Evolutionary conservation across 108 stramenopile genomes (phyloP), one percentile per base, ranked within the genome.

Genomic region (Stephanodiscus triporus): DNA sequence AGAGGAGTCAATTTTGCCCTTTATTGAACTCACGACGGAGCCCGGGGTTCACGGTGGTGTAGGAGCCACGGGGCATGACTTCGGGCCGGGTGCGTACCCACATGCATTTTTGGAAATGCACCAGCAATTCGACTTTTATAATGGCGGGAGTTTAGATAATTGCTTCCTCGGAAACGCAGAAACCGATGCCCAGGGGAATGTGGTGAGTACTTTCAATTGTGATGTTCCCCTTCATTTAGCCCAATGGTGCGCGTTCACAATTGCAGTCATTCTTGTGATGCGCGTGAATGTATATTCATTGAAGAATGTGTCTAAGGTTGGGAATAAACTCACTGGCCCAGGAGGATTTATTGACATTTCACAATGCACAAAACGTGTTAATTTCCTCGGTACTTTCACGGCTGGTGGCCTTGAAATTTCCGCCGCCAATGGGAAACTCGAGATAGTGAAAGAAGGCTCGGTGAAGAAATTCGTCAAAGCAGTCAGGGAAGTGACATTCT

Each of bases 321-420:
- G 43, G 43, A 16, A 45, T 56, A 69, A 78, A 9, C 74, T 94
- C 22, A 93, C 82, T 6, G 93, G 93, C 19, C 93, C 93, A 19
- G 93, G 93, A 50, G 93, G 93, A 0, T 94, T 94, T 72, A 86
- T 94, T 36, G 93, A 94, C 63, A 94, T 94, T 58, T 81, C 86
- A 4, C 87, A 88, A 58, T 85, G 83, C 9, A 94, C 93, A 0
- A 56, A 55, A 32, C 78, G 74, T 37, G 79, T 94, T 9, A 75
- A 48, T 6, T 94, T 91, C 78, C 75, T 91, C 63, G 70, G 72
- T 10, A 72, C 90, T 6, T 87, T 94, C 24, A 94, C 89, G 6
- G 85, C 90, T 5, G 88, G 87, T 42, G 93, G 90, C 2, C 84
- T 94, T 16, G 73, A 89, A 48, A 68, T 89, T 30, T 62, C 64